phyloP scores from a whole-genome alignment of 768 basidiomycete genomes.

The Rhizopogon vinicolor region DNA sequence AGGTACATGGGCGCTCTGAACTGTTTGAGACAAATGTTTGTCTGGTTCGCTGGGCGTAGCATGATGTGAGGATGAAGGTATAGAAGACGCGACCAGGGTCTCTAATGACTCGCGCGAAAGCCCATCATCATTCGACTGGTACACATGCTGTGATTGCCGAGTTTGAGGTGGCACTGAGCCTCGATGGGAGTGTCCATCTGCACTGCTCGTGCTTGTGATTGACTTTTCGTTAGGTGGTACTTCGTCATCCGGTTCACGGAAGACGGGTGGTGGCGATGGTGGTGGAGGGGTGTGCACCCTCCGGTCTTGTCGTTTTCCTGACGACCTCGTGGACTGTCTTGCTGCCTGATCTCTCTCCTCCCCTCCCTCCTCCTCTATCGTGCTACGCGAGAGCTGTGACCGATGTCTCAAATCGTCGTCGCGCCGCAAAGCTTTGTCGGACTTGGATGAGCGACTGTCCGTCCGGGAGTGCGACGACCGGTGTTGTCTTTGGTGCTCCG shows the following conservation, averaged over 20 bases:
- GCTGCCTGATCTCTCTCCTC: slow-evolving; percentile 34
- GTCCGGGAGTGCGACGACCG: slow-evolving; percentile 50
- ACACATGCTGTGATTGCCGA: slow-evolving; percentile 10
- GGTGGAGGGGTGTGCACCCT: slow-evolving; percentile 18
- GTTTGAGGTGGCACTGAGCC: slow-evolving; percentile 9
- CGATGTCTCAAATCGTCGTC: slow-evolving; percentile 45
- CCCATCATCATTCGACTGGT: slow-evolving; percentile 2
- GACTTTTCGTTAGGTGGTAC: slow-evolving; percentile 10
- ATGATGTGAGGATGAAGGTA: slow-evolving; percentile 5
- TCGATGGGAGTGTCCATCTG: slow-evolving; percentile 11
- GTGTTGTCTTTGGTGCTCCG: slow-evolving; percentile 49
- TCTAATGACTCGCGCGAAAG: slow-evolving; percentile 9
- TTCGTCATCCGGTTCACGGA: slow-evolving; percentile 29
- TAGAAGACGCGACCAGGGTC: neutral
- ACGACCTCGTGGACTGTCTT: slow-evolving; percentile 38
- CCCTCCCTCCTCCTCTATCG: slow-evolving; percentile 33
- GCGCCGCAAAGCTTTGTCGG: slow-evolving; percentile 32
- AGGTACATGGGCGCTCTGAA: slow-evolving; percentile 38
- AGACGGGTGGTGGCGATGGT: slow-evolving; percentile 23
- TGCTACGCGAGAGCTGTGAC: slow-evolving; percentile 41
- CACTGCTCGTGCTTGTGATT: neutral
- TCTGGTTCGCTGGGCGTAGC: slow-evolving; percentile 17
- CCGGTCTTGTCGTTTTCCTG: slow-evolving; percentile 28
- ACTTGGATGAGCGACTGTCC: slow-evolving; percentile 55
- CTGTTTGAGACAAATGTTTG: slow-evolving; percentile 22